Base-by-base conservation (phyloP, 805 yeast species). In the Schizosaccharomyces cryophilus region DNA sequence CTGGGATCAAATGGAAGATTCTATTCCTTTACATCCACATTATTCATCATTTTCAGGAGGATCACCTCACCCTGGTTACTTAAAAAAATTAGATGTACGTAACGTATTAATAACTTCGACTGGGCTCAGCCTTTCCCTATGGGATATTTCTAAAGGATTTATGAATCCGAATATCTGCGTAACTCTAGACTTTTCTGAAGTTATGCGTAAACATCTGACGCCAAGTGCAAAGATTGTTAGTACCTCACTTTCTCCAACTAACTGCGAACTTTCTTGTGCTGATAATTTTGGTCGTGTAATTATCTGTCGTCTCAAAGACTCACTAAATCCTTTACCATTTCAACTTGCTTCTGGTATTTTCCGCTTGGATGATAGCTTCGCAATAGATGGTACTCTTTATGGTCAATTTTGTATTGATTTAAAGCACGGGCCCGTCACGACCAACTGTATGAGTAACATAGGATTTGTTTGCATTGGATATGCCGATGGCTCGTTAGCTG, bases 391-490 rank as follows among this genome's bases (percentile, higher is more conserved):
- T 62, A 89, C 88, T 0, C 82, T 82, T 64, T 65, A 84, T 65
- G 89, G 90, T 0, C 70, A 69, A 29, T 73, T 75, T 58, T 73
- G 76, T 19, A 73, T 75, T 51, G 76, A 77, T 19, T 67, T 73
- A 47, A 71, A 71, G 45, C 67, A 70, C 60, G 80, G 81, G 0
- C 68, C 68, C 3, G 82, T 85, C 9, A 74, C 89, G 0, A 78
- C 85, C 1, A 63, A 89, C 59, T 75, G 78, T 61, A 78, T 85
- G 69, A 82, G 89, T 63, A 78, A 83, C 64, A 75, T 87, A 59
- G 96, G 96, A 0, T 89, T 93, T 72, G 85, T 84, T 7, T 93
- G 85, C 0, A 74, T 86, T 54, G 95, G 85, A 0, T 87, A 84
- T 69, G 77, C 77, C 58, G 77, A 82, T 15, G 96, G 97, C n/a